Evolutionary conservation across 2,329 filamentous ascomycete genomes (phyloP), one percentile per base, ranked within the genome.

Genomic region (Didymosphaeria variabile): DNA sequence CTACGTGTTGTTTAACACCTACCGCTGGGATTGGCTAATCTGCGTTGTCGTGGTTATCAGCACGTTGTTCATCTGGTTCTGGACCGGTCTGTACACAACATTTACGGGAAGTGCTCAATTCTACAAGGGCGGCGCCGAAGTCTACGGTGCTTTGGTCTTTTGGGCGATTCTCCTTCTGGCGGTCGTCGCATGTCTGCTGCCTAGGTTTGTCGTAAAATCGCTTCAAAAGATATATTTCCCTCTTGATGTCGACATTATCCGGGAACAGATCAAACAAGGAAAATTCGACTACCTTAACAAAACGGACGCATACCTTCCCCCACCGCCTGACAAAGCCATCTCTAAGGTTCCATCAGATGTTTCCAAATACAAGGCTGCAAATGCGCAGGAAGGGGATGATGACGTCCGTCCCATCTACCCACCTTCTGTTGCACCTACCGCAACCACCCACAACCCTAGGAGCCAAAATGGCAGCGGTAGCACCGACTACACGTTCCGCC

Each of bases 11-110:
- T 89, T 98, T 82, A 99, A 99, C 80, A 96, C 92, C 0, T 98
- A 97, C 79, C 88, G 94, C 62, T 99, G 95, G 95, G 95, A 99
- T 78, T 99, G 94, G 94, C 84, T 99, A 72, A 96, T 96, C 80
- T 80, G 94, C 23, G 82, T 97, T 61, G 90, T 97, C 64, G 90
- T 96, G 55, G 80, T 81, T 26, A 86, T 98, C 77, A 97, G 93
- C 80, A 91, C 91, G 64, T 77, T 98, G 32, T 87, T 97, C 71
- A 88, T 98, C 73, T 99, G 93, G 84, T 91, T 97, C 82, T 98
- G 95, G 93, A 97, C 95, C 6, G 95, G 93, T 32, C 86, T 97
- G 40, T 99, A 96, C 80, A 89, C 89, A 0, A 84, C 86, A 2
- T 87, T 87, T 71, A 81, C 81, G 23, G 78, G 79, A 1, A 86